These are phyloP conservation scores for Magnaporthiopsis rhizophila DNA, from an alignment of 2,329 filamentous ascomycete genomes.

Conservation along the genomic window DNA sequence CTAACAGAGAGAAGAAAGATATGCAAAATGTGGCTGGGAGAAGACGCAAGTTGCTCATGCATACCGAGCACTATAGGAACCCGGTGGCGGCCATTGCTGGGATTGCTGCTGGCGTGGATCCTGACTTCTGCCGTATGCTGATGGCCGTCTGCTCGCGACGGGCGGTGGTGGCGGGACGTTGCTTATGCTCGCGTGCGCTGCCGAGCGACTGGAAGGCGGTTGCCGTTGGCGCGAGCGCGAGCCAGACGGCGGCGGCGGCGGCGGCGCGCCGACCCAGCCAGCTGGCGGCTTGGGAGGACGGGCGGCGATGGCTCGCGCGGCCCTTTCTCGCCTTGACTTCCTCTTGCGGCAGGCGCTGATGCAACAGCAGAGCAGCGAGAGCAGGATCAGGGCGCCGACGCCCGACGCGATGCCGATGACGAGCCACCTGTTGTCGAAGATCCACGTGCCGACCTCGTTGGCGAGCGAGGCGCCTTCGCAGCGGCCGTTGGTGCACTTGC, in stretches of 20 bases:
- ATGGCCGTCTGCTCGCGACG: slow-evolving; percentile 6
- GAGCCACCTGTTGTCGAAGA: slow-evolving; percentile 67
- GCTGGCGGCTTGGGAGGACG: background rate
- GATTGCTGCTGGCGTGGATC: slow-evolving; percentile 1
- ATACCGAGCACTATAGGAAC: slow-evolving; percentile 7
- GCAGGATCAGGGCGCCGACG: slow-evolving; percentile 63
- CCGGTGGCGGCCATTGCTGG: slow-evolving; percentile 1
- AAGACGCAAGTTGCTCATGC: background rate
- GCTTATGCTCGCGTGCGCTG: background rate
- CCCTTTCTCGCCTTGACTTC: slow-evolving; percentile 6
- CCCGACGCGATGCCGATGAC: slow-evolving; percentile 72
- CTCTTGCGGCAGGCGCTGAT: slow-evolving; percentile 43
- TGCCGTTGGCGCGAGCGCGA: background rate
- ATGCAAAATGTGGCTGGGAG: background rate
- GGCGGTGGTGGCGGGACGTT: slow-evolving; percentile 10
- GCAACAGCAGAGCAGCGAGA: slow-evolving; percentile 62
- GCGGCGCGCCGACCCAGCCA: background rate
- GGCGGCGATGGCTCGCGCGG: background rate
- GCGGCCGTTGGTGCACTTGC: slow-evolving; percentile 67
- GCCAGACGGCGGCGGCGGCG: no score
- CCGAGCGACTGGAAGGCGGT: background rate
- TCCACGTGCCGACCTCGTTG: slow-evolving; percentile 67
- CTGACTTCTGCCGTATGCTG: background rate
- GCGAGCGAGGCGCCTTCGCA: slow-evolving; percentile 65
- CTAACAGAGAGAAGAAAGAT: background rate